Evolutionary conservation across 345 rosid species (phyloP).

Genomic region (Salix purpurea): DNA sequence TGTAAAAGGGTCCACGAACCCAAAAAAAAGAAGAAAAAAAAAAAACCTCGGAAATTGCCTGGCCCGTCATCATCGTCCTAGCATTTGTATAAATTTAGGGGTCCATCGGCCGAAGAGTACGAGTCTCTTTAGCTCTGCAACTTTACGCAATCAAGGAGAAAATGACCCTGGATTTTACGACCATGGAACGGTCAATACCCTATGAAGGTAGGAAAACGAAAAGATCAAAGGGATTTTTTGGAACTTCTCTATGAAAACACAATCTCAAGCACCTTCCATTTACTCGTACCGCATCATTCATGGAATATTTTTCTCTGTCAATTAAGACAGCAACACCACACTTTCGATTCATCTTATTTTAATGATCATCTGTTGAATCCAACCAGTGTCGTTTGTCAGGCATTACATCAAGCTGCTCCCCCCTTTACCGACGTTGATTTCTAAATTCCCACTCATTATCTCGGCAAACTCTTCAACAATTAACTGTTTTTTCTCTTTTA

Average conservation of each 20-base stretch:
- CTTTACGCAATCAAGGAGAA: constrained; percentile 11
- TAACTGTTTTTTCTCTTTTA: not conserved
- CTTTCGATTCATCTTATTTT: not conserved
- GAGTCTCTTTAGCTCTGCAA: not conserved
- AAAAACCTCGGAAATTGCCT: not conserved
- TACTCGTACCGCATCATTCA: not conserved
- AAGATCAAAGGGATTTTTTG: not conserved
- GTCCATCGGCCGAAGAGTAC: not conserved
- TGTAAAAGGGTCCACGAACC: constrained; percentile 13
- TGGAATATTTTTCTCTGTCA: not conserved
- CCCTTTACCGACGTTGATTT: not conserved
- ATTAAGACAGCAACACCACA: not conserved
- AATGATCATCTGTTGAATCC: too few relatives aligned
- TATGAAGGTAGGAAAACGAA: constrained; percentile 6
- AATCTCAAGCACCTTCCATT: constrained; percentile 9
- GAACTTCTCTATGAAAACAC: constrained; percentile 18
- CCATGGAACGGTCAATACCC: not conserved
- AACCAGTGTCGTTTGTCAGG: too few relatives aligned
- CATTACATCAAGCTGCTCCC: not conserved
- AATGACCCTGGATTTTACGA: constrained; percentile 23
- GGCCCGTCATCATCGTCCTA: constrained; percentile 2
- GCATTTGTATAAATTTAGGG: not conserved
- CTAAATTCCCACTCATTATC: not conserved
- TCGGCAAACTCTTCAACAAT: not conserved
- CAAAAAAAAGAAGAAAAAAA: too few relatives aligned